Evolutionary conservation across 2,329 filamentous ascomycete species (phyloP).

Genomic region (Basipetospora sp.): DNA sequence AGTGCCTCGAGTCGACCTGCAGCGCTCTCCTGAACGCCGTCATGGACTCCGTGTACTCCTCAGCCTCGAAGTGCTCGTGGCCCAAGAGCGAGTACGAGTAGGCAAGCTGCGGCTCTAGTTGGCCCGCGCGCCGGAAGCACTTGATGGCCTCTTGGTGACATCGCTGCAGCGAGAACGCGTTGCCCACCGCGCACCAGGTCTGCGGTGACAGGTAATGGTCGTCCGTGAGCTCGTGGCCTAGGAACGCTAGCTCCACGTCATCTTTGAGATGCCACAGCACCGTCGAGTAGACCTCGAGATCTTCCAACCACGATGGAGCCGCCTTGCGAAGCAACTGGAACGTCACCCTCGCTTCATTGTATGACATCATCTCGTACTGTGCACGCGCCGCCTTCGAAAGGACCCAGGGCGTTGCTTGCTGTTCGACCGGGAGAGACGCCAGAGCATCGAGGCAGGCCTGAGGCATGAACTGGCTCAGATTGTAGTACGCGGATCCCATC

Average conservation of each 20-base stretch:
- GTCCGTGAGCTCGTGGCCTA: constrained; percentile 11
- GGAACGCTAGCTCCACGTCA: constrained; percentile 10
- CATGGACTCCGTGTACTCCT: constrained; percentile 9
- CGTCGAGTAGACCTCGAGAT: constrained; percentile 12
- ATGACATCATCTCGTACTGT: constrained; percentile 11
- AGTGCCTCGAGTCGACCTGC: constrained; percentile 11
- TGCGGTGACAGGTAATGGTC: constrained; percentile 10
- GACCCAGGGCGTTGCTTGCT: constrained; percentile 12
- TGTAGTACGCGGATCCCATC: constrained; percentile 10
- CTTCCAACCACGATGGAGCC: constrained; percentile 11
- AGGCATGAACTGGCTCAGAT: constrained; percentile 10
- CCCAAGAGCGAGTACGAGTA: constrained; percentile 11
- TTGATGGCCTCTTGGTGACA: constrained; percentile 10
- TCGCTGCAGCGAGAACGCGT: constrained; percentile 10
- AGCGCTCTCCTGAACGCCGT: constrained; percentile 10
- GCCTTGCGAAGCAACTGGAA: constrained; percentile 10
- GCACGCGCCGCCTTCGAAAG: constrained; percentile 11
- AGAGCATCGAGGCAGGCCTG: constrained; percentile 9
- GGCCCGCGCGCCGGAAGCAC: constrained; percentile 10
- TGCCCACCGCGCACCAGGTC: constrained; percentile 11
- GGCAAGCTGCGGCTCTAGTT: constrained; percentile 9
- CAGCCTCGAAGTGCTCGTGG: constrained; percentile 11
- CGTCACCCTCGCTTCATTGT: constrained; percentile 10
- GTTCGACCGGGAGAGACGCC: constrained; percentile 9
- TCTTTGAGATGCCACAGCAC: constrained; percentile 13